Evolutionary conservation across 208 protist genomes (phyloP), one percentile per base, ranked within the genome.

Genomic region (Wallacemonas sp.): DNA sequence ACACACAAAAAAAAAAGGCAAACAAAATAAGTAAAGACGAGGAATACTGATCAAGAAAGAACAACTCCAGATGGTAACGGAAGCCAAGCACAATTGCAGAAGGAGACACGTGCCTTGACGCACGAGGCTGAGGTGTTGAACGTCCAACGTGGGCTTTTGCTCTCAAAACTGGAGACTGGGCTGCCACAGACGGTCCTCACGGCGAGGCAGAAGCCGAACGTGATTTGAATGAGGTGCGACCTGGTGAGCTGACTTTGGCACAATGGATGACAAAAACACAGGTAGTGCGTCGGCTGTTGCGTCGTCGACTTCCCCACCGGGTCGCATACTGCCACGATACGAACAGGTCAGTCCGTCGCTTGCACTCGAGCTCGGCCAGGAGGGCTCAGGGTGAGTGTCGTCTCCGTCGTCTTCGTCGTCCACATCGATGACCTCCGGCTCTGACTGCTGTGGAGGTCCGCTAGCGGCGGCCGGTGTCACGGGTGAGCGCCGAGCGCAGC

Each of bases 131-230:
- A n/a, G n/a, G n/a, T n/a, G n/a, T n/a, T n/a, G n/a, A n/a, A n/a
- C n/a, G n/a, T n/a, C n/a, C n/a, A 41, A 41, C 26, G 47, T 19
- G 24, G 24, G 47, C n/a, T n/a, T n/a, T n/a, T 19, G 27, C 33
- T 21, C 14, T 65, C 33, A 86, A 63, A 83, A 83, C 45, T 83
- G 72, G 4, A 94, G 59, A 15, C 82, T 82, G 1, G 80, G 61
- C 67, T 94, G 88, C 79, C 81, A 94, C 17, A 94, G 73, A 14
- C 79, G 66, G 66, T 91, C 82, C 26, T 87, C 82, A 8, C 84
- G 84, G n/a, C 82, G 70, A 11, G 88, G 88, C 27, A 94, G 75
- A 24, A 94, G 73, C 21, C 77, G 84, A 26, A 86, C 17, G 46
- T 84, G 75, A 19, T 58, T 62, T 19, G 61, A 2, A 42, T 19